A percentile compares a stretch with the other conserved stretches of the same genome.
Evolutionary conservation across 2,329 filamentous ascomycete genomes (phyloP).

Genomic region (Trichoderma koningii): DNA sequence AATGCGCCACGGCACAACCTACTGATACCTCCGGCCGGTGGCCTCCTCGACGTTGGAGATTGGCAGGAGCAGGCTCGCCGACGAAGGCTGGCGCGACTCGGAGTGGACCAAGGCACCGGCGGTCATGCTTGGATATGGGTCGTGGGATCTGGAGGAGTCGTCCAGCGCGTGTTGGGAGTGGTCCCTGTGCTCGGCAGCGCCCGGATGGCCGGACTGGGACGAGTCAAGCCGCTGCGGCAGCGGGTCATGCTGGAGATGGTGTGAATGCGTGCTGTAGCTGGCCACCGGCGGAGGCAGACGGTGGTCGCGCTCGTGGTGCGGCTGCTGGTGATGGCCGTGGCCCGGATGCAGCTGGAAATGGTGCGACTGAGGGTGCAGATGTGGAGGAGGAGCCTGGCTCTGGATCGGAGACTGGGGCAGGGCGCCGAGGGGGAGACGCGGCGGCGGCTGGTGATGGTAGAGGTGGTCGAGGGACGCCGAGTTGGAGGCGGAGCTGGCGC

Average conservation of each 20-base stretch:
- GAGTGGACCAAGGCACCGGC: constrained; percentile 6
- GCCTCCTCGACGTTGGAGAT: constrained; percentile 42
- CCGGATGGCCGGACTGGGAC: constrained; percentile 19
- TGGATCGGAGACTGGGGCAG: constrained; percentile 30
- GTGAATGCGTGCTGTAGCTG: constrained; percentile 6
- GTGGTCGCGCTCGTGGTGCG: constrained; percentile 25
- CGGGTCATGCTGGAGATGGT: constrained; percentile 21
- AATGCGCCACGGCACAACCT: constrained; percentile 26
- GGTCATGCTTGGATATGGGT: not conserved
- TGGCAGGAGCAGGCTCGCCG: constrained; percentile 33
- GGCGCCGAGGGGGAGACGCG: constrained; percentile 30
- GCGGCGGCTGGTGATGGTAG: constrained; percentile 27
- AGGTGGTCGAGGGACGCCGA: constrained; percentile 29
- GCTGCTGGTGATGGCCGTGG: constrained; percentile 26
- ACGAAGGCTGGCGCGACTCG: constrained; percentile 9
- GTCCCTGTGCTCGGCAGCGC: constrained; percentile 8
- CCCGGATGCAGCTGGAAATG: constrained; percentile 25
- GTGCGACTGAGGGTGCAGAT: constrained; percentile 34
- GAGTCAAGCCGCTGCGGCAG: constrained; percentile 16
- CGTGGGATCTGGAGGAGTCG: not conserved
- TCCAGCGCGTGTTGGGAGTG: constrained; percentile 21
- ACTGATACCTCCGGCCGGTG: constrained; percentile 43
- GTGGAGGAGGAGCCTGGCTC: constrained; percentile 25
- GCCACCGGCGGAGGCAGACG: constrained; percentile 2
- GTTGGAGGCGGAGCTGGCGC: constrained; percentile 32